A percentile compares a stretch with the other conserved stretches of the same genome.
Conservation (phyloP, 225 moss, liverwort and hornwort genomes). For the Rhytidiadelphus loreus region DNA sequence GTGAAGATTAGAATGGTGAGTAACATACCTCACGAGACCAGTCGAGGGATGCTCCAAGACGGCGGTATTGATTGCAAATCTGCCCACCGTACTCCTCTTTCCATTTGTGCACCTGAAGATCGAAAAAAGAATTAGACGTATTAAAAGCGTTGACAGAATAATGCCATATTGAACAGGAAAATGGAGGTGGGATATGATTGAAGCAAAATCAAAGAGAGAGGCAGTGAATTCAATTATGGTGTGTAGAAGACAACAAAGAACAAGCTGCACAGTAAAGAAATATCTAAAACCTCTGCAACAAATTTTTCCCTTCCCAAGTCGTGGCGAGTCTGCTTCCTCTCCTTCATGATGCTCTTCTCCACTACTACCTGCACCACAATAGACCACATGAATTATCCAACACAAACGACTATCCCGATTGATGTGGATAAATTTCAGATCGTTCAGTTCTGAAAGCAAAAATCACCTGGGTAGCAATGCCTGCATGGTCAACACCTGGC, state of each 20-base stretch:
- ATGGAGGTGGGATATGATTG: not conserved
- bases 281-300: conserved; percentile 52
- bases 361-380: conserved; percentile 68
- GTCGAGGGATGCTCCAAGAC: conserved; percentile 81
- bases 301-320: conserved; percentile 89
- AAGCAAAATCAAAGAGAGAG: not conserved
- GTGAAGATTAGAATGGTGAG: not conserved
- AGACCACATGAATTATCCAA: not conserved
- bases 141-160: not conserved
- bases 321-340: conserved; percentile 70
- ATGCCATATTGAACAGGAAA: not conserved
- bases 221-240: not conserved
- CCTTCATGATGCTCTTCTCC: conserved; percentile 72
- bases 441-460: not conserved
- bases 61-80: conserved; percentile 68
- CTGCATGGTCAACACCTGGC: conserved; percentile 79
- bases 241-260: not conserved
- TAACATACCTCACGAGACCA: conserved; percentile 87
- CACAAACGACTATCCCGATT: not conserved
- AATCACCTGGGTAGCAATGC: conserved; percentile 93
- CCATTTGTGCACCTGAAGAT: conserved; percentile 75
- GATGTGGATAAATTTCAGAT: not conserved
- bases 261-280: not conserved
- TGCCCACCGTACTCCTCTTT: conserved; percentile 73
- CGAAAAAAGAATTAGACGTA: not conserved